Base-by-base conservation (phyloP, 306 rosid species). In the Prunus mongolica region DNA sequence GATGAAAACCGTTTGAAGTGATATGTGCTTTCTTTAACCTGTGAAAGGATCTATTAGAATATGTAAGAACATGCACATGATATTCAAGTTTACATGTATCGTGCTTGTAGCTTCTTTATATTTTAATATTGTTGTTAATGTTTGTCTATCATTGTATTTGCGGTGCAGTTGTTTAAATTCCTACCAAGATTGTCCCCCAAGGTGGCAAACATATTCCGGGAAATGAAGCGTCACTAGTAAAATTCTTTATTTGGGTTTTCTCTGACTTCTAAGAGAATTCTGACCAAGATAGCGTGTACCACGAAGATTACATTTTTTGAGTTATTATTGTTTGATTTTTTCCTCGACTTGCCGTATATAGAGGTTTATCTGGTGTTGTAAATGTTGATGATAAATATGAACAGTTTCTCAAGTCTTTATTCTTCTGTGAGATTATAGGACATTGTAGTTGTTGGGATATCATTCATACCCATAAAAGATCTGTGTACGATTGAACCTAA, bases 151-250 rank as follows among this genome's bases (percentile, higher is more conserved):
- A 16, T 70, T 52, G 50, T 66, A 44, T 55, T 76, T 75, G 77
- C 70, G 79, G 68, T 80, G 65, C 97, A 95, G 96, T 45, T 95
- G 64, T 95, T 90, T 61, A 95, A 95, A 73, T 95, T 80, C 86
- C 97, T 95, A 68, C 98, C 98, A 22, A 88, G 91, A 72, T 82
- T 92, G 79, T 95, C 98, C 25, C 98, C 97, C 1, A 87, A 72
- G 81, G 97, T 95, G 87, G 64, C 90, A 22, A 88, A 84, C 77
- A 78, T 95, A 76, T 88, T 95, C 83, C 90, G 19, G 65, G 95
- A 90, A 88, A 87, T 90, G 97, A 80, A 85, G 81, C 95, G 98
- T 58, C 97, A 92, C 93, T 95, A 89, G 81, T 50, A 66, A 38
- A 64, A 47, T 19, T 75, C 44, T 34, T 68, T 57, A 34, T 47